phyloP scores from a whole-genome alignment of 108 stramenopile genomes.

The Ochromonas danica region DNA sequence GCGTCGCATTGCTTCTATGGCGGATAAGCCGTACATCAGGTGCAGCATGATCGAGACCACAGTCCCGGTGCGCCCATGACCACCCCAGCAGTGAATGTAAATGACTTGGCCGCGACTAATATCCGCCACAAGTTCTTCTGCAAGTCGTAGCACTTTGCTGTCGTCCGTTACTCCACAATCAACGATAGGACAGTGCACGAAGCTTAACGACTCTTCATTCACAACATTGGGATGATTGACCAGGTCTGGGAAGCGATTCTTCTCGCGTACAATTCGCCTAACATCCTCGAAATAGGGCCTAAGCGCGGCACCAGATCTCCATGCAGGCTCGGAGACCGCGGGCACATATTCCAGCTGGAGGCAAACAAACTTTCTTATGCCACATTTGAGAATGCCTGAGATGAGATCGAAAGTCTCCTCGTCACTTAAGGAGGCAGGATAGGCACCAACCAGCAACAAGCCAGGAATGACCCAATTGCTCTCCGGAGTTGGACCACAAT shows the following conservation, averaged over 20 bases:
- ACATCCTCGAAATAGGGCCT: constrained; percentile 36
- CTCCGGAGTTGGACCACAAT: constrained; percentile 50
- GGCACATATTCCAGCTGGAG: constrained; percentile 51
- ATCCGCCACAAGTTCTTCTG: constrained; percentile 43
- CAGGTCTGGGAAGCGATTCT: neutral
- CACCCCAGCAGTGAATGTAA: constrained; percentile 67
- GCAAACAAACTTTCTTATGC: constrained; percentile 65
- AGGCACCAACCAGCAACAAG: constrained; percentile 46
- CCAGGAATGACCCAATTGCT: constrained; percentile 55
- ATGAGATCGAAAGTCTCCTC: constrained; percentile 37
- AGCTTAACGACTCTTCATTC: constrained; percentile 36
- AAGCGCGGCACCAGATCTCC: constrained; percentile 30
- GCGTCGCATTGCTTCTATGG: constrained; percentile 50
- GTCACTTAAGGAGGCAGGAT: constrained; percentile 53
- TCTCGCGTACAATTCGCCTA: constrained; percentile 29
- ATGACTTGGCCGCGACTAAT: constrained; percentile 52
- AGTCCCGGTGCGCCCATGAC: constrained; percentile 66
- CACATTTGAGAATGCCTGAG: constrained; percentile 46
- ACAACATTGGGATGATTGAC: neutral
- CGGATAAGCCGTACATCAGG: constrained; percentile 53
- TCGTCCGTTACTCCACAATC: constrained; percentile 62
- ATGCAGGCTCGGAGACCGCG: constrained; percentile 27
- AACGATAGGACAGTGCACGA: constrained; percentile 63
- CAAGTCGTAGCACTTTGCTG: constrained; percentile 43
- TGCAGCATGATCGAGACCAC: constrained; percentile 64